These are phyloP conservation scores for Pythium monospermum DNA, from an alignment of 352 stramenopile genomes.

Conservation along the genomic window DNA sequence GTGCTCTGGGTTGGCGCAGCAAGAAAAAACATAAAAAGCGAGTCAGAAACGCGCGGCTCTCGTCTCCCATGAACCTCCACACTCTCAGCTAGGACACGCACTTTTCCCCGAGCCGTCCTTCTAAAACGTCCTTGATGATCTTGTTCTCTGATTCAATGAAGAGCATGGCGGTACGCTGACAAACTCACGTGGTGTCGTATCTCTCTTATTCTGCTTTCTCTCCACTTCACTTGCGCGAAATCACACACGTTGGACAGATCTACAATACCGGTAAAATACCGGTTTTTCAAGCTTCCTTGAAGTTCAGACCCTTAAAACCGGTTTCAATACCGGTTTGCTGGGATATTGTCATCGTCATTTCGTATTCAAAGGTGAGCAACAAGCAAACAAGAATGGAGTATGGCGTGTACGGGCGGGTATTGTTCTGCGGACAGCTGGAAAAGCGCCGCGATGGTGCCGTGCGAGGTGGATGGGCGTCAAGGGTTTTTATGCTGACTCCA, in stretches of 20 bases:
- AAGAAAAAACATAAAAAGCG: conserved; percentile 4
- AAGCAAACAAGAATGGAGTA: conserved; percentile 36
- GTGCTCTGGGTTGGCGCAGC: conserved; percentile 36
- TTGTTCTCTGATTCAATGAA: conserved; percentile 87
- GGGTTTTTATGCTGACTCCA: conserved; percentile 78
- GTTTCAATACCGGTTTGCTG: too few relatives aligned
- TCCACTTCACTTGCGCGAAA: conserved; percentile 3
- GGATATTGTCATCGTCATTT: too few relatives aligned
- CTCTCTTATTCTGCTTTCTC: conserved; percentile 21
- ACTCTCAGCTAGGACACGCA: conserved; percentile 24
- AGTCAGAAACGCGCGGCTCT: neutral
- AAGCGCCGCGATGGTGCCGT: conserved; percentile 74
- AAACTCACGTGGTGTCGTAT: too few relatives aligned
- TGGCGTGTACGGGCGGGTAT: conserved; percentile 63
- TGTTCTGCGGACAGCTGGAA: conserved; percentile 73
- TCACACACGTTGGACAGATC: conserved; percentile 24
- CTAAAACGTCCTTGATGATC: conserved; percentile 83
- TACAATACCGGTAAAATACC: conserved; percentile 16
- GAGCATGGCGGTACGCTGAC: conserved; percentile 40
- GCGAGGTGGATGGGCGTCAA: conserved; percentile 62
- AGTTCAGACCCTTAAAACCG: conserved; percentile 15
- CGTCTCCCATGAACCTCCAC: neutral
- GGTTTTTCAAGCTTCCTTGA: conserved; percentile 17
- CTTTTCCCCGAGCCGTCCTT: conserved; percentile 63
- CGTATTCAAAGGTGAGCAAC: neutral